Base-by-base conservation (phyloP, 2,329 filamentous ascomycete species). In the Fulvia fulva region DNA sequence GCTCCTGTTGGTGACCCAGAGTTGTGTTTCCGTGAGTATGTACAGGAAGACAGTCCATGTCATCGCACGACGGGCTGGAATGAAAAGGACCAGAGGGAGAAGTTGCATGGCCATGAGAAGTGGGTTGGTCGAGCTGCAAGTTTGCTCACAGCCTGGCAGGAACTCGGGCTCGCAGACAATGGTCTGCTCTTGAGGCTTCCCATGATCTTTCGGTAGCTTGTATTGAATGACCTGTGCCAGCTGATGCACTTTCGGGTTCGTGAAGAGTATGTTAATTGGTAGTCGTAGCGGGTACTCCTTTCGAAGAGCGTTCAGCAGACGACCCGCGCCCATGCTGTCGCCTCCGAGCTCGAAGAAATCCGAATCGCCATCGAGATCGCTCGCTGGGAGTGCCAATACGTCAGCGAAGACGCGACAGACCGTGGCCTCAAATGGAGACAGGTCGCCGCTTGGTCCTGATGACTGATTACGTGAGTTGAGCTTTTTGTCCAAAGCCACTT, bases 301-400 rank as follows among this genome's bases (percentile, higher is more conserved):
- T n/a, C 82, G 77, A 3, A 84, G 73, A 1, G 73, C 70, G 1
- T 81, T 82, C 6, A 83, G 71, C 0, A 85, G 74, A 32, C 75
- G 75, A 1, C 82, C 82, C 30, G 82, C 82, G 21, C 75, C 75
- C 49, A 85, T 73, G 34, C 80, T 83, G 63, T 84, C 81, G 19
- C 82, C 81, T 5, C 81, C 81, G 16, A 82, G 73, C 12, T 74
- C 73, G 63, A 83, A 83, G 64, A 83, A 83, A 65, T 82, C 79
- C 0, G 77, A 76, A 1, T 75, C 67, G 0, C 66, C 60, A 0
- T 71, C 65, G 12, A 83, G 70, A 1, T 80, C 76, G 2, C 69
- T 67, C 0, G 70, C 64, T 1, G 72, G 67, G 12, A 77, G 72
- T 2, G 73, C 71, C 11, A 84, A 71, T 2, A 81, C 73, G 2